Evolutionary conservation across 208 protist genomes (phyloP), one percentile per base, ranked within the genome.

Genomic region (Phytomonas serpens): DNA sequence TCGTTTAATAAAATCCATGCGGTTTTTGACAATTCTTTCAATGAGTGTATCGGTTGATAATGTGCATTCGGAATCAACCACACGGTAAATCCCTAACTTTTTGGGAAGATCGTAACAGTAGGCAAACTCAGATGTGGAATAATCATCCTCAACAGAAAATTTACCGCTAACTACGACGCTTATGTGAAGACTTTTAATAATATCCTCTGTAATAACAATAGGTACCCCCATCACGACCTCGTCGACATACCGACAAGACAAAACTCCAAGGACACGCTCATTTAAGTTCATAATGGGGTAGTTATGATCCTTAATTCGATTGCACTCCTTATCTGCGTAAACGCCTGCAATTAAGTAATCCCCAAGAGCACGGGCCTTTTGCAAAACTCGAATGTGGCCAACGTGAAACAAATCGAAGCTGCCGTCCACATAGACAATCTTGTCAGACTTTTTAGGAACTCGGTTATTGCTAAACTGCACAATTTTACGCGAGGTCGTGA

Each of bases 241-340:
- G 77, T 99, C 98, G 0, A 99, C 98, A 76, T 98, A 98, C 42
- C 89, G 79, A 80, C 97, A 99, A 7, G 97, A 93, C 4, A 99
- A 83, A 47, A 99, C 95, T 69, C 88, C 87, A 0, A 99, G 84
- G 23, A 97, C 90, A 68, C 98, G 90, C 83, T 99, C 98, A 52
- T 99, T 98, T 23, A 99, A 76, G 78, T 98, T 99, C 97, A 99
- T 99, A 75, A 99, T 99, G 29, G 98, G 98, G 76, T 94, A 98
- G 76, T 98, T 95, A 33, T 81, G 78, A 27, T 97, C 95, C 72
- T 98, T 96, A 57, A 86, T 76, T 73, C 82, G 79, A 37, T 97
- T 94, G 64, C 98, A 82, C n/a, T 91, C 82, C 32, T 82, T 73
- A 79, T 99, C 98, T 34, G 97, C 89, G 80, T 98, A 92, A 23